Base-by-base conservation (phyloP, 306 rosid species). In the Dalbergia cochinchinensis region DNA sequence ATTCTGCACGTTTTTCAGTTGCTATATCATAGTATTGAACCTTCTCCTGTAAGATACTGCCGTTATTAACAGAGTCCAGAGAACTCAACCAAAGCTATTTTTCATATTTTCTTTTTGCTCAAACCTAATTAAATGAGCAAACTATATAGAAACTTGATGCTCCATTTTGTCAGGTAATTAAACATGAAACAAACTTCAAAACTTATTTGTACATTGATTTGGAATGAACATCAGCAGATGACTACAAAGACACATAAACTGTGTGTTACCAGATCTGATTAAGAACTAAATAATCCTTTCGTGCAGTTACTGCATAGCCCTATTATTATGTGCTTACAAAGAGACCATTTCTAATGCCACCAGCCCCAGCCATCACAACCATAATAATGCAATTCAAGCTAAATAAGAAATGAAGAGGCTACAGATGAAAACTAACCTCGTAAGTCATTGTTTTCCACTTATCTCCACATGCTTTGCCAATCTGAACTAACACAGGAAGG, bases 381-480 rank as follows among this genome's bases (percentile, higher is more conserved):
- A 78, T 48, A 69, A 69, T 63, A 65, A 76, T 47, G 13, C 47
- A 71, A 51, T 78, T 78, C 68, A 44, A 61, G 69, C 16, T 42
- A 64, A 74, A 67, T 35, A 66, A 19, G 67, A 51, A 73, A 54
- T 31, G 39, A 65, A 68, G 77, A 82, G 73, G 76, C 26, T 13
- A 58, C 61, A 35, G 15, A 83, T 69, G 31, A 34, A 86, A 35
- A 73, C 74, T 53, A 73, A 95, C 99, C 94, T 95, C 99, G 84
- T 84, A 95, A 26, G 92, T 82, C 97, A 95, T 90, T 81, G 92
- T 95, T 86, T 92, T 95, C 99, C 99, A 95, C 86, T 92, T 93
- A 84, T 87, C 98, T 81, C 99, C 98, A 61, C 99, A 89, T 6
- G 97, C 98, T 90, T 90, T 95, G 85, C 99, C 98, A 70, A 95